Conservation (phyloP, 2,329 filamentous ascomycete genomes). For the Pestalotiopsis fici region DNA sequence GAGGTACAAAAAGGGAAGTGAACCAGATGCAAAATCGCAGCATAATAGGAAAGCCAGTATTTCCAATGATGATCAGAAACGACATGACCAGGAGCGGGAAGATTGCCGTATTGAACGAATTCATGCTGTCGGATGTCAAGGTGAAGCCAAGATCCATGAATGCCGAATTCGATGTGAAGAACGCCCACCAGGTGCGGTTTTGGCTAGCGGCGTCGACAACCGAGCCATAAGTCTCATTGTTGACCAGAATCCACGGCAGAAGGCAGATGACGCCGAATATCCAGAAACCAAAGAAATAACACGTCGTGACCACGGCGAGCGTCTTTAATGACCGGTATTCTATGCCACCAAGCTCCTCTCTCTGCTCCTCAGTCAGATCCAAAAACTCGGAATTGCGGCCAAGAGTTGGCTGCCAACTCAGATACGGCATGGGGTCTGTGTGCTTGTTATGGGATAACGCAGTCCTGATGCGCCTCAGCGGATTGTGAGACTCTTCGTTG, state of each 20-base stretch:
- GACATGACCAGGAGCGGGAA: conserved; percentile 76
- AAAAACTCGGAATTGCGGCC: conserved; percentile 92
- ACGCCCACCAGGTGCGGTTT: conserved; percentile 82
- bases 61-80: conserved; percentile 91
- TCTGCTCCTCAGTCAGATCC: conserved; percentile 83
- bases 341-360: conserved; percentile 93
- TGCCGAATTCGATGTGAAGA: conserved; percentile 84
- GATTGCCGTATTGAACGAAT: conserved; percentile 77
- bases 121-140: conserved; percentile 91
- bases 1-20: conserved; percentile 65
- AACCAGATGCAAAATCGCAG: conserved; percentile 91
- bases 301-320: conserved; percentile 73
- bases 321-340: conserved; percentile 93
- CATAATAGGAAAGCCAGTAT: conserved; percentile 95
- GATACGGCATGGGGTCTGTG: conserved; percentile 73
- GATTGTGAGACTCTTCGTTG: conserved; percentile 21
- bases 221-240: conserved; percentile 59
- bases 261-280: conserved; percentile 73
- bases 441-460: conserved; percentile 54
- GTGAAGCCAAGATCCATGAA: conserved; percentile 97
- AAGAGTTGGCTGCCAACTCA: conserved; percentile 91
- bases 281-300: conserved; percentile 84
- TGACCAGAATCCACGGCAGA: conserved; percentile 76
- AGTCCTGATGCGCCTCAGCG: conserved; percentile 57
- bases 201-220: conserved; percentile 65